Evolutionary conservation across 495 filamentous ascomycete species (phyloP), one percentile per base, ranked within the genome.

Genomic region (Parathielavia hyrcaniae): DNA sequence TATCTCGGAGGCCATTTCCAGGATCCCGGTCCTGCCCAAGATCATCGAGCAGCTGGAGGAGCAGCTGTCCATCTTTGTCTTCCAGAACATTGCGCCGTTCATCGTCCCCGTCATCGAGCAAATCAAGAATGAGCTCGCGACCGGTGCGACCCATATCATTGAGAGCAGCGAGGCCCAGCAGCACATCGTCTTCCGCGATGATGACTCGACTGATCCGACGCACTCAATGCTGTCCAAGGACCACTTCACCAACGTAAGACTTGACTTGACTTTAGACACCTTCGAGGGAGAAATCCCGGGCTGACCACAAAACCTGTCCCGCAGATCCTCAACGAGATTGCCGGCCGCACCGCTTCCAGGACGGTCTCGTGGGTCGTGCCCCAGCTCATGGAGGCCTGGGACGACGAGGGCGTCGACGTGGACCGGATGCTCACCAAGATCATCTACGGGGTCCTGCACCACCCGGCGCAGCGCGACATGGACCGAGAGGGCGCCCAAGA

Each of bases 181-280:
- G 69, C 82, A 85, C 61, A 80, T 90, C 53, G 89, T 96, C 30
- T 96, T 95, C 71, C 65, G 86, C n/a, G 84, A 96, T 61, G 84
- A 91, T 60, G 45, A 75, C 39, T 86, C 70, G 50, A 81, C 82
- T 20, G 85, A 96, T 66, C 91, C 91, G 9, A 96, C 91, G 11
- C 91, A 96, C 69, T 91, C 87, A n/a, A 96, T 96, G 91, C 80
- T 96, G 19, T 88, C 88, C 44, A 96, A 96, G 76, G 91, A 95
- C 64, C 90, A 96, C 67, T 96, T 95, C 69, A 85, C 85, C 46
- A 90, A 90, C 64, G 73, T 75, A 68, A 69, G 74, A 62, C 22
- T 30, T 30, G 26, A 32, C 1, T 30, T 11, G 8, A n/a, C 10
- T 23, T 16, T 30, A 16, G 1, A 11, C 38, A n/a, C 12, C 19